Evolutionary conservation across 805 yeast genomes (phyloP), one percentile per base, ranked within the genome.

Genomic region (Debaryomyces castellii): DNA sequence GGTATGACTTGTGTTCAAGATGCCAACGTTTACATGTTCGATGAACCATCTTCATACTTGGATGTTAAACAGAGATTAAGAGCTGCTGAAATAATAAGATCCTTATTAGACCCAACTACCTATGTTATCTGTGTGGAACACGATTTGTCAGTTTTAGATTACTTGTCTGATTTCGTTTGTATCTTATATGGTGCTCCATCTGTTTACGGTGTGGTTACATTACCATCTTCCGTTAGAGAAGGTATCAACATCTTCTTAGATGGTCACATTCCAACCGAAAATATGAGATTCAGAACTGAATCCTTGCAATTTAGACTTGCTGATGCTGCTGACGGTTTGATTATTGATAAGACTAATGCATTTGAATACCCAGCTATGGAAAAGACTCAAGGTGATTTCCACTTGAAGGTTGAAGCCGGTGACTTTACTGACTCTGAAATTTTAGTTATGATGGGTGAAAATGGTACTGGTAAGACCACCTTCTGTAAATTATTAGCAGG

Each of bases 391-490:
- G 99, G 99, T 63, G 97, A 91, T 69, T 94, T 94, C 87, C 83
- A 81, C 63, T 78, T 94, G 66, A 75, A 71, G 47, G 85, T 94
- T 49, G 86, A 88, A 62, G 62, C 80, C 38, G 99, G 99, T 73
- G 91, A 86, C 48, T 94, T 92, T 73, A 85, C 96, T 46, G 96
- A 94, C 68, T 88, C 97, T 36, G 99, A 94, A 76, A 94, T 94
- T 59, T 79, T 94, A 60, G 99, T 94, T 47, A 89, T 94, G 97
- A 92, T 94, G 96, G 99, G 99, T 66, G 99, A 94, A 74, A 94
- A 94, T 69, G 99, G 99, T 76, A 94, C 99, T 16, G 99, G 99
- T 77, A 94, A 94, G 76, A 94, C 99, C 35, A 94, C 99, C 12
- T 85, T 94, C 76, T 92, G 97, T 81, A 88, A 87, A 68, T 75